A percentile compares a stretch with the other conserved stretches of the same genome.
These are phyloP conservation scores for Hordeum pubiflorum DNA, from an alignment of 202 grass and related monocot genomes.

Conservation along the genomic window DNA sequence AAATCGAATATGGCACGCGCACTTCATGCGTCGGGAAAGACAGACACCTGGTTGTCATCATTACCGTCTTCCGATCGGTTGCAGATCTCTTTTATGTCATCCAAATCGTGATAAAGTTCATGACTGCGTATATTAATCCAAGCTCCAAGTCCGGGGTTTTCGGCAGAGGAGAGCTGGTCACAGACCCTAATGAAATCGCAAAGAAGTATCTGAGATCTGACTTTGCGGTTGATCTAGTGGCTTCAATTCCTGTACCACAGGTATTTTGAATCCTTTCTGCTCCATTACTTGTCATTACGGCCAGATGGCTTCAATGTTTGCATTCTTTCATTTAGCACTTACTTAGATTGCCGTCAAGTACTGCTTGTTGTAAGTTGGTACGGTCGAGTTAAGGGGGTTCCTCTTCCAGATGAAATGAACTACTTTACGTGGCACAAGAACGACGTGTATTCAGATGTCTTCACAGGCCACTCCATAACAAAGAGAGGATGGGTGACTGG, in stretches of 20 bases:
- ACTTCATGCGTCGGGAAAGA: constrained; percentile 49
- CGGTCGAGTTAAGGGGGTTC: background rate
- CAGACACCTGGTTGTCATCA: constrained; percentile 32
- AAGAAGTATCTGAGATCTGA: constrained; percentile 70
- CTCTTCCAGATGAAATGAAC: background rate
- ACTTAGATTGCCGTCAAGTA: background rate
- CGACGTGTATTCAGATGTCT: background rate
- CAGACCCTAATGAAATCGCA: constrained; percentile 59
- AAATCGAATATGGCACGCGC: constrained; percentile 3
- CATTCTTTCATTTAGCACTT: background rate
- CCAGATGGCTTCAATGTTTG: too few relatives aligned
- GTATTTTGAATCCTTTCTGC: constrained; percentile 28
- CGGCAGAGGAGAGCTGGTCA: constrained; percentile 71
- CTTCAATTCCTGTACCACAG: constrained; percentile 89
- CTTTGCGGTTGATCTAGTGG: constrained; percentile 65
- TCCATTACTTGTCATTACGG: background rate
- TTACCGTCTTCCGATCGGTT: constrained; percentile 72
- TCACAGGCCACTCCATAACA: background rate
- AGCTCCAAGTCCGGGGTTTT: constrained; percentile 64
- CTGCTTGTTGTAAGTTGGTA: background rate
- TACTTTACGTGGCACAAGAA: background rate
- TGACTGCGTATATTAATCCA: constrained; percentile 74
- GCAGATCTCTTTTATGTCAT: constrained; percentile 69
- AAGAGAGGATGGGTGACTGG: background rate
- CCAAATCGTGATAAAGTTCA: constrained; percentile 78